phyloP scores from a whole-genome alignment of 148 eudicot species.

The Talinum fruticosum region DNA sequence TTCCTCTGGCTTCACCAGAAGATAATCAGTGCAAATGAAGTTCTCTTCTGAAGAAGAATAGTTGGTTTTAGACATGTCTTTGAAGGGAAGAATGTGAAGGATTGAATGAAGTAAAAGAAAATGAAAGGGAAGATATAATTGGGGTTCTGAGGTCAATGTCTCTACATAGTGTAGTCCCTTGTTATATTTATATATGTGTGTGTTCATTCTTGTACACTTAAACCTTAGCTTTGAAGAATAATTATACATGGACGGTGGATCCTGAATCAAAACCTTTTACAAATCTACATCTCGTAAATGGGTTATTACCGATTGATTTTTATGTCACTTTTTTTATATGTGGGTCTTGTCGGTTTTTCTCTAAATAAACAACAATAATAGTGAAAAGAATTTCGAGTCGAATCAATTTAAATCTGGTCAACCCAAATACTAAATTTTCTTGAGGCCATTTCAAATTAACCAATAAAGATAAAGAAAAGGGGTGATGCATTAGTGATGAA shows the following conservation, averaged over 20 bases:
- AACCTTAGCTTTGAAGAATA: not conserved
- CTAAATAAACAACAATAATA: too few relatives aligned
- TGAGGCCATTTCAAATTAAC: too few relatives aligned
- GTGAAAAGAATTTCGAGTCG: too few relatives aligned
- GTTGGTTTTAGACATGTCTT: constrained; percentile 21
- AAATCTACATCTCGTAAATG: too few relatives aligned
- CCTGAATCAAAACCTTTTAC: not conserved
- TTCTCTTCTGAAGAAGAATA: not conserved
- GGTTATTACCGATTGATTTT: too few relatives aligned
- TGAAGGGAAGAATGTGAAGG: constrained; percentile 12
- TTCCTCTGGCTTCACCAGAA: constrained; percentile 34
- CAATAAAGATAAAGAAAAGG: not conserved
- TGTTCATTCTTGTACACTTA: not conserved
- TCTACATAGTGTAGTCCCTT: not conserved
- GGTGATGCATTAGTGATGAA: not conserved
- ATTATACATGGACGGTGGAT: not conserved
- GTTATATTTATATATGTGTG: not conserved
- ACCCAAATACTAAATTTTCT: too few relatives aligned
- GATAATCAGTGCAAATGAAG: constrained; percentile 31
- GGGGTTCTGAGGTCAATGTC: not conserved
- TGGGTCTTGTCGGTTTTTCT: too few relatives aligned
- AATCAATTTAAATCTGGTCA: too few relatives aligned
- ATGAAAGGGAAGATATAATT: not conserved
- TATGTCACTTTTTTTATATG: too few relatives aligned
- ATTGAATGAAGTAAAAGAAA: not conserved